A percentile compares a stretch with the other conserved stretches of the same genome.
Conservation (phyloP, 2,329 filamentous ascomycete species). For the Fusarium armeniacum region DNA sequence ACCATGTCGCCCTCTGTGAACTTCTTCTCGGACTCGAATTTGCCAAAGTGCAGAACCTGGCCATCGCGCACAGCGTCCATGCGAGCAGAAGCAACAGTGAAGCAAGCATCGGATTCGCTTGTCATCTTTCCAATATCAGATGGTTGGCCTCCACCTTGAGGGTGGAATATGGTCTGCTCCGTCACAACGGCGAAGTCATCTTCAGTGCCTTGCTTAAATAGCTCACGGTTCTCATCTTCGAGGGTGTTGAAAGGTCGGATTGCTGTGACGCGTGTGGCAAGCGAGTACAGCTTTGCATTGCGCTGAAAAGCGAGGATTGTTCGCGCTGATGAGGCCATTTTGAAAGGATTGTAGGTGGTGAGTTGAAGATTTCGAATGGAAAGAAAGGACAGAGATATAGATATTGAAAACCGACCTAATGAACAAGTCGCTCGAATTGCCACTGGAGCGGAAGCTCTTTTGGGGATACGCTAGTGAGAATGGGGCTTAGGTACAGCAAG, state of each 20-base stretch:
- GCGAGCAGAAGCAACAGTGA: constrained; percentile 70
- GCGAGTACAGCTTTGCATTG: constrained; percentile 59
- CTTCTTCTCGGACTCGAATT: constrained; percentile 57
- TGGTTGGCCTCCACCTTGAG: constrained; percentile 81
- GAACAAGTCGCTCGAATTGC: constrained; percentile 3
- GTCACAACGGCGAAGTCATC: constrained; percentile 71
- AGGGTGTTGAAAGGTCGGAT: constrained; percentile 65
- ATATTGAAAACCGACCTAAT: background rate
- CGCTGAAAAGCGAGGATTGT: constrained; percentile 60
- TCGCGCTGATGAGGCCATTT: constrained; percentile 42
- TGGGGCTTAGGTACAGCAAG: background rate
- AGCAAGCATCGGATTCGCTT: constrained; percentile 48
- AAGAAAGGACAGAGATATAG: background rate
- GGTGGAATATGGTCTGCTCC: constrained; percentile 78
- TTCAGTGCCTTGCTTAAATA: constrained; percentile 70
- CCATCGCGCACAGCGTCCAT: constrained; percentile 64
- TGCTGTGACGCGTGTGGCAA: constrained; percentile 61
- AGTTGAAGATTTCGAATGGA: background rate
- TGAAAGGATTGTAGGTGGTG: too few relatives aligned
- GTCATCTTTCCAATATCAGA: constrained; percentile 74
- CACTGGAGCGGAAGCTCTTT: background rate
- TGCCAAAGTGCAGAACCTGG: constrained; percentile 76
- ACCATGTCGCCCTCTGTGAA: constrained; percentile 63
- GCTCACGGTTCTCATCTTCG: constrained; percentile 63
- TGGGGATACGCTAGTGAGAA: background rate